Evolutionary conservation across 2,329 filamentous ascomycete species (phyloP).

Genomic region (Cladosporium sp.): DNA sequence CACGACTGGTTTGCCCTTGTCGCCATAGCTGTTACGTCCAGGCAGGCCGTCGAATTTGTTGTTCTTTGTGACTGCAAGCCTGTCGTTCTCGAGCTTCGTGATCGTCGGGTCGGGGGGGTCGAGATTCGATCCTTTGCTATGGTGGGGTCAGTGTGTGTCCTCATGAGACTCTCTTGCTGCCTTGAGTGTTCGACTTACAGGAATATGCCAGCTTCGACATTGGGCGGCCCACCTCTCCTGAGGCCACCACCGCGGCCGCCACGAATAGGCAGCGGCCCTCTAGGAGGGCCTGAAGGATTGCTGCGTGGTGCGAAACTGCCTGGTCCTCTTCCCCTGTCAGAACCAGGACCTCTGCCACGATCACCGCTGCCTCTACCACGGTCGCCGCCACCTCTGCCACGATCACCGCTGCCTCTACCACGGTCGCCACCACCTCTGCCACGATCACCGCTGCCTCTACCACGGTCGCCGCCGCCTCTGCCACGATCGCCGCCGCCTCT

Average conservation of each 20-base stretch:
- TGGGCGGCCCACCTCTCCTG: conserved; percentile 17
- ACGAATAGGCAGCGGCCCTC: not conserved
- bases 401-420: conserved; percentile 30
- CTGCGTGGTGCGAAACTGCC: conserved; percentile 26
- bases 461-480: conserved; percentile 27
- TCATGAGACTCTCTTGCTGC: not conserved
- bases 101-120: conserved; percentile 28
- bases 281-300: conserved; percentile 17
- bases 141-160: not conserved
- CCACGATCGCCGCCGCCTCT: conserved; percentile 31
- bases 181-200: conserved; percentile 25
- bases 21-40: conserved; percentile 41
- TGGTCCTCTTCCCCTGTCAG: conserved; percentile 25
- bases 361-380: conserved; percentile 30
- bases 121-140: not conserved
- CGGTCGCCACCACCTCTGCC: conserved; percentile 30
- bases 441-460: conserved; percentile 27
- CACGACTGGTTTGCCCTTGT: conserved; percentile 38
- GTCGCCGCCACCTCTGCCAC: conserved; percentile 33
- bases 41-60: conserved; percentile 31
- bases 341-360: conserved; percentile 32
- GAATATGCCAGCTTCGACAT: conserved; percentile 26
- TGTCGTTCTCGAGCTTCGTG: conserved; percentile 28
- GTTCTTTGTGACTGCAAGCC: conserved; percentile 27
- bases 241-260: conserved; percentile 23